Conservation (phyloP, 805 yeast species). For the Metschnikowia anglica region DNA sequence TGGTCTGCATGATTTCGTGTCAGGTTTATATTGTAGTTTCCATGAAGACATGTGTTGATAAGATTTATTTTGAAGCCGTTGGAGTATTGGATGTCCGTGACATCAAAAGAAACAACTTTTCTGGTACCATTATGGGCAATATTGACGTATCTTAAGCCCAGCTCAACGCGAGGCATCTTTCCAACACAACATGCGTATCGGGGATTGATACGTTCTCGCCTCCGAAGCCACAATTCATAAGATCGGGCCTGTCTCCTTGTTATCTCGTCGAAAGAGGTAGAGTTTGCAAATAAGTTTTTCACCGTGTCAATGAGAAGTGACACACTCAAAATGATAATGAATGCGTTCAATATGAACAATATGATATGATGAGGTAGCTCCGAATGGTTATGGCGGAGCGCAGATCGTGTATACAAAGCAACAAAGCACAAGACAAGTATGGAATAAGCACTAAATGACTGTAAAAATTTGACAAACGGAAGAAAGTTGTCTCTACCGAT, state of each 20-base stretch:
- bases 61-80: constrained; percentile 39
- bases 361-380: constrained; percentile 51
- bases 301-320: constrained; percentile 45
- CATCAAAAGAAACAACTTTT: constrained; percentile 34
- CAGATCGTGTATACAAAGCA: constrained; percentile 24
- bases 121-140: constrained; percentile 35
- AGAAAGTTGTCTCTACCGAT: constrained; percentile 69
- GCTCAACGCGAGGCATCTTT: constrained; percentile 27
- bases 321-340: constrained; percentile 46
- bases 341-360: constrained; percentile 43
- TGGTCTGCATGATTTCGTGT: constrained; percentile 1
- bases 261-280: constrained; percentile 61
- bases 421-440: constrained; percentile 27
- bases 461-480: constrained; percentile 54
- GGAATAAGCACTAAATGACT: constrained; percentile 38
- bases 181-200: constrained; percentile 12
- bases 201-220: constrained; percentile 2
- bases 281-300: constrained; percentile 46
- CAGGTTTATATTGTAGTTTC: constrained; percentile 11
- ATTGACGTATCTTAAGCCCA: constrained; percentile 44
- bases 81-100: constrained; percentile 35
- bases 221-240: constrained; percentile 27
- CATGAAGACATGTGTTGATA: constrained; percentile 29
- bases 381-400: constrained; percentile 23
- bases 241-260: constrained; percentile 32